Evolutionary conservation across 495 filamentous ascomycete species (phyloP).

Genomic region (Bacidia rubella): DNA sequence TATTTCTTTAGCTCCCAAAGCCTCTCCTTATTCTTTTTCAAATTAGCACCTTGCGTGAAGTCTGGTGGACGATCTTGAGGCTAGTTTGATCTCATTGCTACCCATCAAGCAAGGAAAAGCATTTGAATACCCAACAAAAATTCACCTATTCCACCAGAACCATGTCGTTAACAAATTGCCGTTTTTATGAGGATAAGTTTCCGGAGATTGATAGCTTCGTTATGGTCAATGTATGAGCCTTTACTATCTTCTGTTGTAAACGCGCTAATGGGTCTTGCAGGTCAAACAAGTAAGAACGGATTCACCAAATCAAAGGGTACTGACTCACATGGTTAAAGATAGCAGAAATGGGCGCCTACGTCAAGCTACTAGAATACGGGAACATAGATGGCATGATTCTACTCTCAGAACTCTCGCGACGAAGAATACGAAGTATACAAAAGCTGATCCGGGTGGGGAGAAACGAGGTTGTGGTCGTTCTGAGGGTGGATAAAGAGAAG

Average conservation of each 20-base stretch:
- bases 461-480: slow-evolving; percentile 95
- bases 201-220: slow-evolving; percentile 98
- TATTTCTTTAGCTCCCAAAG: too few relatives aligned
- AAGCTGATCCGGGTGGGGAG: slow-evolving; percentile 96
- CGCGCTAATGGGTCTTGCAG: background rate
- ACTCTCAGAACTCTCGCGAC: slow-evolving; percentile 85
- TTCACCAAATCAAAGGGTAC: slow-evolving; percentile 6
- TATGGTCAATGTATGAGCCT: slow-evolving; percentile 67
- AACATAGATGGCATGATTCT: slow-evolving; percentile 99
- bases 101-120: too few relatives aligned
- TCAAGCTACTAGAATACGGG: slow-evolving; percentile 98
- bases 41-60: too few relatives aligned
- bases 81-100: too few relatives aligned
- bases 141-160: too few relatives aligned
- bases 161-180: slow-evolving; percentile 99
- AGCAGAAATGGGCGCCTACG: slow-evolving; percentile 98
- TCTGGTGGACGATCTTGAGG: too few relatives aligned
- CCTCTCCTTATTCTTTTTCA: too few relatives aligned
- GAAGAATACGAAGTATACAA: slow-evolving; percentile 95
- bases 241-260: background rate
- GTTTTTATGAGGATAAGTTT: slow-evolving; percentile 97
- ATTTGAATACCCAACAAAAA: too few relatives aligned
- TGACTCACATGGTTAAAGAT: slow-evolving; percentile 45
- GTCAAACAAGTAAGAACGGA: slow-evolving; percentile 60
- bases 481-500: slow-evolving; percentile 98